phyloP scores from a whole-genome alignment of 768 basidiomycete genomes.

The Favolaschia claudopus region DNA sequence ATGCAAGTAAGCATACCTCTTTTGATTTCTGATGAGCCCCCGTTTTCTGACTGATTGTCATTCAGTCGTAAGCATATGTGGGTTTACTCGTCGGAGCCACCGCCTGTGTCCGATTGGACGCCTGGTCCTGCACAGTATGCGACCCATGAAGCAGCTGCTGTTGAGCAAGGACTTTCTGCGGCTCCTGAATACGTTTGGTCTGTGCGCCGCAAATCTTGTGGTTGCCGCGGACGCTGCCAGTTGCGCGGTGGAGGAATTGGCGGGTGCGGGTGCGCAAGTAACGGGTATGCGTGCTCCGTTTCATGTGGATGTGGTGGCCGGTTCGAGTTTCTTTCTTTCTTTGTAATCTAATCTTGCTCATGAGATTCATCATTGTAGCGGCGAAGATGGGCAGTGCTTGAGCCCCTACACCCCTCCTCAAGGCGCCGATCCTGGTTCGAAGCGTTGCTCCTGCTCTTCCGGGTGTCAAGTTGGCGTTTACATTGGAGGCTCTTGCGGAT shows the following conservation, averaged over 20 bases:
- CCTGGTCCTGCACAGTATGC: neutral
- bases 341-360: neutral
- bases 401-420: slow-evolving; percentile 6
- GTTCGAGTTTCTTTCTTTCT: neutral
- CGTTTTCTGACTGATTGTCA: neutral
- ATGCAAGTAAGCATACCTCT: too few relatives aligned
- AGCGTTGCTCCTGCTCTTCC: neutral
- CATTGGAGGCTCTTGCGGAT: neutral
- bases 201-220: slow-evolving; percentile 2
- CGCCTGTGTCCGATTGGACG: neutral
- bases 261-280: slow-evolving; percentile 9
- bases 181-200: slow-evolving; percentile 3
- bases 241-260: slow-evolving; percentile 6
- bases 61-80: neutral
- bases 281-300: neutral
- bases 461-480: neutral
- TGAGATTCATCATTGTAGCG: neutral
- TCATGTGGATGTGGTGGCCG: slow-evolving; percentile 8
- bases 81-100: slow-evolving; percentile 9
- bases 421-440: neutral
- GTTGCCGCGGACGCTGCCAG: slow-evolving; percentile 7
- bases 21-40: too few relatives aligned
- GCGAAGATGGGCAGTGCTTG: slow-evolving; percentile 6
- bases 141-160: neutral
- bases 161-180: neutral